These are phyloP conservation scores for Cornus suecica DNA, from an alignment of 148 eudicot species.

Conservation along the genomic window DNA sequence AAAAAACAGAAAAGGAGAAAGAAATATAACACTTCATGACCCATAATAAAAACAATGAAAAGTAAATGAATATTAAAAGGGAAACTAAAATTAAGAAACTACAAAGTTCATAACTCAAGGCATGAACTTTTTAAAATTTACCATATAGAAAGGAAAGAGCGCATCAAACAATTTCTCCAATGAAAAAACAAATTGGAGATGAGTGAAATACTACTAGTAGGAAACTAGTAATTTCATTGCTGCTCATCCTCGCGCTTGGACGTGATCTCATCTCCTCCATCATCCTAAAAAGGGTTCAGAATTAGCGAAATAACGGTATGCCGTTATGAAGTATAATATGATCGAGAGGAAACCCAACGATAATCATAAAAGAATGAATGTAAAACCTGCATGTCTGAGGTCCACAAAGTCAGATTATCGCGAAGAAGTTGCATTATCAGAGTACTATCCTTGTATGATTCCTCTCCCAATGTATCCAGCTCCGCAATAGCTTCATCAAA, in stretches of 20 bases:
- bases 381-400: conserved; percentile 25
- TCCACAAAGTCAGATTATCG: conserved; percentile 31
- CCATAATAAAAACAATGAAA: conserved; percentile 5
- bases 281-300: conserved; percentile 15
- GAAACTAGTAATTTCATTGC: conserved; percentile 1
- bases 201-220: background rate
- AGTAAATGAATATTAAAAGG: background rate
- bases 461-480: conserved; percentile 34
- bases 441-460: conserved; percentile 38
- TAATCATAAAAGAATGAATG: background rate
- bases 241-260: conserved; percentile 21
- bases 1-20: too few species aligned
- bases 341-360: background rate
- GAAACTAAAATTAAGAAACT: conserved; percentile 1
- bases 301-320: background rate
- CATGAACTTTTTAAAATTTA: background rate
- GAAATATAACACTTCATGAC: background rate
- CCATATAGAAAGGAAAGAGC: background rate
- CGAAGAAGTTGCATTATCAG: conserved; percentile 38
- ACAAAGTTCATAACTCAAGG: background rate
- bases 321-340: background rate
- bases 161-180: conserved; percentile 10
- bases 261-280: conserved; percentile 24
- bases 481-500: conserved; percentile 42
- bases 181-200: conserved; percentile 9